These are phyloP conservation scores for Cryptococcus sp. DNA, from an alignment of 1,284 basidiomycete genomes.

Conservation along the genomic window DNA sequence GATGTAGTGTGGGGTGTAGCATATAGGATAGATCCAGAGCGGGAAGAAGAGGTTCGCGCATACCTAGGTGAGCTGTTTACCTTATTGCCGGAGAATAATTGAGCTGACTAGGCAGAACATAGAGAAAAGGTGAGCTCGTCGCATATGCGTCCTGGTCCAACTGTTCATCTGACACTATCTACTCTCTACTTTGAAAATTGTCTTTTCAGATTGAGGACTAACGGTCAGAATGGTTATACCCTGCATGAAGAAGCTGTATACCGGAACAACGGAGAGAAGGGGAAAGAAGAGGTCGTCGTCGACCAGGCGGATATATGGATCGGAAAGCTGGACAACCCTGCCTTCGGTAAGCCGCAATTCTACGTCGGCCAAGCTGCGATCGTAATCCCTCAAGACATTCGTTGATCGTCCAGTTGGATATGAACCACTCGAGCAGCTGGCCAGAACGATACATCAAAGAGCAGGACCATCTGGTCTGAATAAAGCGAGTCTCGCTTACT, in stretches of 20 bases:
- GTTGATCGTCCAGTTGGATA: conserved; percentile 27
- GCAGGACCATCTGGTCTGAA: conserved; percentile 39
- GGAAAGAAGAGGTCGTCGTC: conserved; percentile 21
- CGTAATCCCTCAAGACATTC: neutral
- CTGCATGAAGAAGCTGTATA: conserved; percentile 34
- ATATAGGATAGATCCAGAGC: conserved; percentile 35
- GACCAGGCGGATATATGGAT: conserved; percentile 33
- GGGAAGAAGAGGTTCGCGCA: conserved; percentile 32
- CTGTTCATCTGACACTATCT: no score
- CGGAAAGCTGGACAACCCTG: conserved; percentile 34
- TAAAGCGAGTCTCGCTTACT: conserved; percentile 18
- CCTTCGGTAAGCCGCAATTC: conserved; percentile 32
- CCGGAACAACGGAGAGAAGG: conserved; percentile 7
- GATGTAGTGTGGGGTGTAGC: conserved; percentile 42
- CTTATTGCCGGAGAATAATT: neutral
- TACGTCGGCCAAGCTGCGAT: neutral
- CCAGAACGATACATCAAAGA: conserved; percentile 22
- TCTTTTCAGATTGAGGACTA: no score
- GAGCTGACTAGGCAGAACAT: conserved; percentile 17
- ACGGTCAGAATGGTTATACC: conserved; percentile 38
- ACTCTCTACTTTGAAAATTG: no score
- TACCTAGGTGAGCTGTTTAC: conserved; percentile 30
- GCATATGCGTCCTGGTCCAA: no score
- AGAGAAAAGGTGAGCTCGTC: conserved; percentile 33
- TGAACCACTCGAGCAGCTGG: conserved; percentile 24